These are phyloP conservation scores for Naegleria gruberi DNA, from an alignment of 208 protist species.

Conservation along the genomic window DNA sequence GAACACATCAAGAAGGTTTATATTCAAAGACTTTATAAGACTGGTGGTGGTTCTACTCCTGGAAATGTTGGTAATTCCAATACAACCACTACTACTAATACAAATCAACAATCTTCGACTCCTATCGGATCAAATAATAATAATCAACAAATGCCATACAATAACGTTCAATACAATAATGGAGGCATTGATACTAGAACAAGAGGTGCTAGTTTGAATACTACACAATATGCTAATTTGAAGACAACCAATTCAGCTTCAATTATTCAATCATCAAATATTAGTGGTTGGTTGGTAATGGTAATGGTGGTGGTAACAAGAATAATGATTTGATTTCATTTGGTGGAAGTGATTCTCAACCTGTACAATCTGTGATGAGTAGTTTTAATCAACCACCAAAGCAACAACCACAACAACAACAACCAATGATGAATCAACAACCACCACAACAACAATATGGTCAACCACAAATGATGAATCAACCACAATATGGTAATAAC, in stretches of 20 bases:
- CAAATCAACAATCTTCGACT: too few relatives aligned
- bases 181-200: neutral
- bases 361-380: too few relatives aligned
- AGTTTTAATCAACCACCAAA: neutral
- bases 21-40: neutral
- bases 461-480: neutral
- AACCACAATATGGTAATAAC: neutral
- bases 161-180: neutral
- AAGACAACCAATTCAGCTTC: neutral
- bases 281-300: neutral
- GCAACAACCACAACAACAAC: neutral
- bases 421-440: neutral
- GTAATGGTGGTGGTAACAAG: too few relatives aligned
- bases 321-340: neutral
- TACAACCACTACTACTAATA: neutral
- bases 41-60: too few relatives aligned
- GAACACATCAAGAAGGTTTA: neutral
- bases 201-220: neutral
- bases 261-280: neutral
- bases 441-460: neutral
- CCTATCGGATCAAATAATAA: neutral
- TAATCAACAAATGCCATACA: neutral
- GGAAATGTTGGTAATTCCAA: too few relatives aligned
- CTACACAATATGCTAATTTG: neutral
- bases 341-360: too few relatives aligned